These are phyloP conservation scores for Fusarium sp. DNA, from an alignment of 2,329 filamentous ascomycete species.

Conservation along the genomic window DNA sequence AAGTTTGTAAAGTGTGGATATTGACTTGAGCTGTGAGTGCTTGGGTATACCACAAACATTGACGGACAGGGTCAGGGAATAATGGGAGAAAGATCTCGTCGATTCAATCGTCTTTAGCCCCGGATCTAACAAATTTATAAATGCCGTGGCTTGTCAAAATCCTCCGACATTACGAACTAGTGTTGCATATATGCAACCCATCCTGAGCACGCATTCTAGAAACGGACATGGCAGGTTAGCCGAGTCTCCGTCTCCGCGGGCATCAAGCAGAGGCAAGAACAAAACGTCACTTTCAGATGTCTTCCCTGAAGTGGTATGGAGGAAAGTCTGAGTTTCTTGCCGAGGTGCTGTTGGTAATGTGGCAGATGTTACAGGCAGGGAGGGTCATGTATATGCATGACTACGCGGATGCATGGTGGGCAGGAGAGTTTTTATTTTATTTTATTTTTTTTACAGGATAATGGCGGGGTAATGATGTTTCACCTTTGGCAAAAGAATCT, in stretches of 20 bases:
- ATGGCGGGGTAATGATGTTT: slow-evolving; percentile 31
- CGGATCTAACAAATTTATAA: slow-evolving; percentile 14
- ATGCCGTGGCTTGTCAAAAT: neutral
- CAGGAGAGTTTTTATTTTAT: slow-evolving; percentile 9
- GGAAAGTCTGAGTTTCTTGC: slow-evolving; percentile 6
- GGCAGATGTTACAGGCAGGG: neutral
- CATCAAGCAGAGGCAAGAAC: neutral
- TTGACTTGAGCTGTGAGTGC: neutral
- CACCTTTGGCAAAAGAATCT: neutral
- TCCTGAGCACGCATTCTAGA: neutral
- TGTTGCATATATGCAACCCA: slow-evolving; percentile 6
- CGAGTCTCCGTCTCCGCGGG: slow-evolving; percentile 30
- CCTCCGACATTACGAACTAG: slow-evolving; percentile 1
- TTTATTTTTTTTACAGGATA: slow-evolving; percentile 4
- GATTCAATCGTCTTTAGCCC: neutral
- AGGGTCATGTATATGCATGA: slow-evolving; percentile 13
- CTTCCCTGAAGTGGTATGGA: slow-evolving; percentile 12
- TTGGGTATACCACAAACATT: slow-evolving; percentile 4
- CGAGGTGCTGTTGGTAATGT: slow-evolving; percentile 29
- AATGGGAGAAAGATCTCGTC: neutral
- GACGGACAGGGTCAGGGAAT: neutral
- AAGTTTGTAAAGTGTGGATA: slow-evolving; percentile 9
- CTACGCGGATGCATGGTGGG: slow-evolving; percentile 16
- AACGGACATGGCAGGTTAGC: slow-evolving; percentile 28
- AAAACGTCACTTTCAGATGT: slow-evolving; percentile 38